phyloP scores from a whole-genome alignment of 805 yeast genomes.

The Schizosaccharomyces cryophilus region DNA sequence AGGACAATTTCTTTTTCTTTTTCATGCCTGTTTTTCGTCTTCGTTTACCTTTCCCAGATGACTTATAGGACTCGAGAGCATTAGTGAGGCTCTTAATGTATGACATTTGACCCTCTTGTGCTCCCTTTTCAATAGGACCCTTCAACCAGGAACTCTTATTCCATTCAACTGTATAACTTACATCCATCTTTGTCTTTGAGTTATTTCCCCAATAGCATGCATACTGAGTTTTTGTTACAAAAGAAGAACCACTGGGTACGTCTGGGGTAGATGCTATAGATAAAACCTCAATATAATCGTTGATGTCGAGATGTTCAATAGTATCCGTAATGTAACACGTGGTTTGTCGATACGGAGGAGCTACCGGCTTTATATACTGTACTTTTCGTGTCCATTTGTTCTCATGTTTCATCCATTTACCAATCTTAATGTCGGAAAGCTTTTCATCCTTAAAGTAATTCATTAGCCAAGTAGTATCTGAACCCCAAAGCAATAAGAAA shows the following conservation, averaged over 20 bases:
- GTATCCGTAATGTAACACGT: conserved; percentile 45
- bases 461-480: conserved; percentile 21
- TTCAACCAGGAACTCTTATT: conserved; percentile 80
- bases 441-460: conserved; percentile 18
- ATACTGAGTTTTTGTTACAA: conserved; percentile 49
- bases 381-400: conserved; percentile 17
- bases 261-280: conserved; percentile 62
- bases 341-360: conserved; percentile 25
- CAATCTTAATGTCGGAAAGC: conserved; percentile 12
- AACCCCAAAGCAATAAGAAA: conserved; percentile 46
- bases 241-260: conserved; percentile 78
- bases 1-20: neutral
- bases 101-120: conserved; percentile 51
- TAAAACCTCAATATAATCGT: conserved; percentile 31
- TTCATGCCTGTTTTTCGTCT: conserved; percentile 2
- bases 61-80: conserved; percentile 13
- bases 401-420: conserved; percentile 18
- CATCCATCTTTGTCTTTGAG: conserved; percentile 32
- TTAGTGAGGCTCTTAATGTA: conserved; percentile 28
- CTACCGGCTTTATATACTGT: neutral
- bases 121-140: conserved; percentile 64
- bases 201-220: conserved; percentile 48
- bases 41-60: conserved; percentile 1
- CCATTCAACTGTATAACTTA: conserved; percentile 74
- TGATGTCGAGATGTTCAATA: conserved; percentile 29